A percentile compares a stretch with the other conserved stretches of the same genome.
These are phyloP conservation scores for Ascochyta rabiei DNA, from an alignment of 2,329 filamentous ascomycete species.

Conservation along the genomic window DNA sequence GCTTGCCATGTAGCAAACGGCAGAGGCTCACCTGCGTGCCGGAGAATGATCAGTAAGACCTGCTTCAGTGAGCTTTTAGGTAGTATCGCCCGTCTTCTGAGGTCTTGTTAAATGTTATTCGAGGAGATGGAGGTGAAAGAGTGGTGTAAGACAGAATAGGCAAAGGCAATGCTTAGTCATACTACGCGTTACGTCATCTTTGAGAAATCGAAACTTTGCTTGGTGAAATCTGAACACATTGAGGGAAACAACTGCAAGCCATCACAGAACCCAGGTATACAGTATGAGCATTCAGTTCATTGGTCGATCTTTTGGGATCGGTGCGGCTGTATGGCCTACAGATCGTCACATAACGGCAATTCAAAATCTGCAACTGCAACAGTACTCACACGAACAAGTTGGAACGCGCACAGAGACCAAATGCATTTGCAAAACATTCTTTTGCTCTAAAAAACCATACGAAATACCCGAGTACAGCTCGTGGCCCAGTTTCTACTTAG, in stretches of 20 bases:
- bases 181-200: not conserved
- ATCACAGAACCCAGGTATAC: no score
- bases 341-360: not conserved
- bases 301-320: not conserved
- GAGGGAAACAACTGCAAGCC: no score
- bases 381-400: not conserved
- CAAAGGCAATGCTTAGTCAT: slow-evolving; percentile 4
- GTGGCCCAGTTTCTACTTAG: no score
- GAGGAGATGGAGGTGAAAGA: not conserved
- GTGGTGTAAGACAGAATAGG: not conserved
- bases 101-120: not conserved
- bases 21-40: not conserved
- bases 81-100: not conserved
- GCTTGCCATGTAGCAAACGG: slow-evolving; percentile 16
- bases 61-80: not conserved
- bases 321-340: not conserved
- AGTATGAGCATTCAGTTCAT: not conserved
- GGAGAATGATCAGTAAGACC: not conserved
- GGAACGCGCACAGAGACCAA: no score
- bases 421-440: no score
- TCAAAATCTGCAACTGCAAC: not conserved
- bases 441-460: no score
- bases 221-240: no score
- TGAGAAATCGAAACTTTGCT: no score
- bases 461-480: no score